Evolutionary conservation across 2,329 filamentous ascomycete species (phyloP), one percentile per base, ranked within the genome.

Genomic region (Apiospora koreana): DNA sequence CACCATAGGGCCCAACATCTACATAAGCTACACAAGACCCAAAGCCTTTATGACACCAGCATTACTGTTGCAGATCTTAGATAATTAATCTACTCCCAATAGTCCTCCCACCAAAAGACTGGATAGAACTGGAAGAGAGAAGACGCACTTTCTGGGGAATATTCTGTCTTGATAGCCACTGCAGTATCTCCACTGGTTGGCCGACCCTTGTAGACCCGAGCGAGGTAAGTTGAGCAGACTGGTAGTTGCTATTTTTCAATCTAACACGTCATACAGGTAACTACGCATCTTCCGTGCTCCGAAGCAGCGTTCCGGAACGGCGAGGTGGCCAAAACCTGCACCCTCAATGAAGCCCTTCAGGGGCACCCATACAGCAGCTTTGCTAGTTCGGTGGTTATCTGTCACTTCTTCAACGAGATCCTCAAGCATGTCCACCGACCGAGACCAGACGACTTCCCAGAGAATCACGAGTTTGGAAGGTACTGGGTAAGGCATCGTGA

Each of bases 151-250:
- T 97, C 75, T 98, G 95, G 95, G 89, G 91, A 73, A 87, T 91
- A 0, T 98, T 95, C 76, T 92, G 91, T 74, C 87, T 93, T 54
- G 95, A 98, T 79, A 88, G 93, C 35, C 97, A 97, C 81, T 92
- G 93, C 2, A 94, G 92, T 76, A 93, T 97, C 68, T 94, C 94
- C 16, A 97, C 94, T 4, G 95, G 95, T 2, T 98, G 95, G 95
- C 94, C 95, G 0, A 92, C 93, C 83, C 83, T 91, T 35, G 90
- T 97, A 54, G 91, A 97, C 73, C 87, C 93, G 70, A 85, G 85
- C 77, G 93, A 97, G 73, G 88, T 87, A 75, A 75, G 25, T 14
- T 35, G 21, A 14, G 23, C 25, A 46, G 8, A 9, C 1, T 50
- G 21, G 2, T 35, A 10, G 45, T 12, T 54, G 69, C 7, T 54